Evolutionary conservation across 176 grass and related monocot species (phyloP).

Genomic region (Hordeum marinum): DNA sequence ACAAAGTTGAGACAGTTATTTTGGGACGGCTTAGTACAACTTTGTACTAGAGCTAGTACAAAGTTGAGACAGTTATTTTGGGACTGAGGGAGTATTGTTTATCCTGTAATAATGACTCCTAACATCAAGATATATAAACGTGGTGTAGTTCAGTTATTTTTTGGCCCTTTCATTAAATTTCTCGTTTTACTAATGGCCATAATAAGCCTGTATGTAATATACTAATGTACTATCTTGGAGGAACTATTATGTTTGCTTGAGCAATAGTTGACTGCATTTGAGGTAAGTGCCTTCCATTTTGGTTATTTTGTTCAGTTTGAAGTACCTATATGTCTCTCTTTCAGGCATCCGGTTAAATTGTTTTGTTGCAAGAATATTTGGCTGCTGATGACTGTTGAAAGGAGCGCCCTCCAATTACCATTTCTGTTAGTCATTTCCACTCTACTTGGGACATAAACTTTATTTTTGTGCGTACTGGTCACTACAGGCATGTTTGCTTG

Average conservation of each 20-base stretch:
- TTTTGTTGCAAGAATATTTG: not conserved
- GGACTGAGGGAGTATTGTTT: too few relatives aligned
- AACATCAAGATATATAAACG: not conserved
- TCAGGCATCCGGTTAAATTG: not conserved
- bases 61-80: too few relatives aligned
- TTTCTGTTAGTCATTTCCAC: not conserved
- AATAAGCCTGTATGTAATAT: conserved; percentile 1
- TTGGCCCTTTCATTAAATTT: not conserved
- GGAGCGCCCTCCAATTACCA: not conserved
- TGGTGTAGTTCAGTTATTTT: not conserved
- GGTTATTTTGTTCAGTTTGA: not conserved
- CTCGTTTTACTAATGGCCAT: conserved; percentile 8
- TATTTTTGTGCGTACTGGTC: not conserved
- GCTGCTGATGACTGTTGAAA: not conserved
- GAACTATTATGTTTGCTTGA: conserved; percentile 1
- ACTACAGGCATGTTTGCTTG: not conserved
- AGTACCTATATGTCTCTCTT: not conserved
- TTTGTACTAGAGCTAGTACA: too few relatives aligned
- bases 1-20: too few relatives aligned
- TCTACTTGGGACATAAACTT: not conserved
- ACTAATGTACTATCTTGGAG: not conserved
- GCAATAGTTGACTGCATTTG: conserved; percentile 9
- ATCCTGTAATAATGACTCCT: not conserved
- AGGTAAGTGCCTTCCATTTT: not conserved
- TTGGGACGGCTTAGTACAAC: too few relatives aligned